A percentile compares a stretch with the other conserved stretches of the same genome.
Evolutionary conservation across 768 basidiomycete species (phyloP).

Genomic region (Pulveroboletus sp.): DNA sequence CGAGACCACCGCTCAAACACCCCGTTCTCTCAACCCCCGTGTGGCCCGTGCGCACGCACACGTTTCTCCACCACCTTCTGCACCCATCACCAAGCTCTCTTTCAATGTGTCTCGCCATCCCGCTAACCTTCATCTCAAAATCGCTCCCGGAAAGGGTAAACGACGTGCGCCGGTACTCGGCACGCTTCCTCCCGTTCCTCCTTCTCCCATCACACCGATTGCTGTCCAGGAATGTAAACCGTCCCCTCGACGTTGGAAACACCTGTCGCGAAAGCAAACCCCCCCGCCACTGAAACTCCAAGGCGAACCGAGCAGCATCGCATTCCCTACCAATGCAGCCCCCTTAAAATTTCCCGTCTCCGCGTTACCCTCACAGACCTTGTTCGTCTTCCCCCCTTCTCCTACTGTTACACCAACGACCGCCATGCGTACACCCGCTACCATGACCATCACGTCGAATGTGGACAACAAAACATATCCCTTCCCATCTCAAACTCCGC

Average conservation of each 20-base stretch:
- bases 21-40: constrained; percentile 20
- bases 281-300: constrained; percentile 58
- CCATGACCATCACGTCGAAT: constrained; percentile 77
- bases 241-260: constrained; percentile 42
- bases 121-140: constrained; percentile 51
- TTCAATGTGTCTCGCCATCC: constrained; percentile 44
- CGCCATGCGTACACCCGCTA: constrained; percentile 66
- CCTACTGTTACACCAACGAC: constrained; percentile 46
- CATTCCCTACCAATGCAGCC: constrained; percentile 24
- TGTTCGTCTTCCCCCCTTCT: constrained; percentile 86
- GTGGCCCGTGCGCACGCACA: constrained; percentile 5
- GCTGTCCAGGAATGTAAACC: constrained; percentile 34
- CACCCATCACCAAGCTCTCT: constrained; percentile 56
- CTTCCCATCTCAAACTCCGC: constrained; percentile 60
- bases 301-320: constrained; percentile 24
- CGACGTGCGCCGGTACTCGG: constrained; percentile 62
- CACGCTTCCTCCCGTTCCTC: constrained; percentile 66
- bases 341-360: constrained; percentile 25
- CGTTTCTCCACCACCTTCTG: constrained; percentile 43
- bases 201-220: constrained; percentile 62
- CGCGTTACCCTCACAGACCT: constrained; percentile 71
- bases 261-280: constrained; percentile 51
- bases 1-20: constrained; percentile 26
- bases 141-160: constrained; percentile 49
- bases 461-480: constrained; percentile 42